Evolutionary conservation across 345 rosid species (phyloP), one percentile per base, ranked within the genome.

Genomic region (Lenwebbia sp.): DNA sequence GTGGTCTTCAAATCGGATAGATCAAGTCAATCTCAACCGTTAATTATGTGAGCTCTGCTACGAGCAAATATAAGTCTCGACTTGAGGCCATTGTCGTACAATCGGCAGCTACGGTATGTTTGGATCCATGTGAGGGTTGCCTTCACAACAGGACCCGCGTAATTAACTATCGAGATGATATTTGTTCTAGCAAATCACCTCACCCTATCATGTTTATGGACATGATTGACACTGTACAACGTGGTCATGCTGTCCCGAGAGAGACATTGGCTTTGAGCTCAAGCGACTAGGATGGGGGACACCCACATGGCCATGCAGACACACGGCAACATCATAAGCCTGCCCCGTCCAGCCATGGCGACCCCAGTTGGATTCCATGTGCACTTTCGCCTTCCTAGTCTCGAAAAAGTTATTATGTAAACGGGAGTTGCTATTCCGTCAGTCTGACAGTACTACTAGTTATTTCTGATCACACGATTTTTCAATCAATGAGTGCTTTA

Each of bases 171-270:
- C 4, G 47, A 37, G 14, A 10, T 4, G 47, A 25, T 70, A 21
- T 70, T 25, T 37, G 81, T 70, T 21, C 81, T 19, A 7, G 47
- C 47, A 13, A 30, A 37, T 37, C 60, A 6, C 81, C 81, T 70
- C 44, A 6, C 6, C 47, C 11, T 8, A 8, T 21, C 57, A 7
- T 54, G 57, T 22, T 54, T 8, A 8, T 7, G 57, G 26, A 22
- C 57, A 54, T 10, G 10, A 41, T 70, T 10, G 47, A 47, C 81
- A 37, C 26, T 4, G 25, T 37, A 37, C 26, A 26, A 37, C 47
- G 81, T 70, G 81, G 81, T 37, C 81, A 19, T 70, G 81, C 81
- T 70, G 81, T 70, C 81, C 81, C 81, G 81, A 70, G 12, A 70
- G 25, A 21, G 47, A 37, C 81, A 70, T 70, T 70, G 81, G 81